A percentile compares a stretch with the other conserved stretches of the same genome.
These are phyloP conservation scores for Haplosporangium sp. DNA, from an alignment of 371 early-diverging fungal species.

Conservation along the genomic window DNA sequence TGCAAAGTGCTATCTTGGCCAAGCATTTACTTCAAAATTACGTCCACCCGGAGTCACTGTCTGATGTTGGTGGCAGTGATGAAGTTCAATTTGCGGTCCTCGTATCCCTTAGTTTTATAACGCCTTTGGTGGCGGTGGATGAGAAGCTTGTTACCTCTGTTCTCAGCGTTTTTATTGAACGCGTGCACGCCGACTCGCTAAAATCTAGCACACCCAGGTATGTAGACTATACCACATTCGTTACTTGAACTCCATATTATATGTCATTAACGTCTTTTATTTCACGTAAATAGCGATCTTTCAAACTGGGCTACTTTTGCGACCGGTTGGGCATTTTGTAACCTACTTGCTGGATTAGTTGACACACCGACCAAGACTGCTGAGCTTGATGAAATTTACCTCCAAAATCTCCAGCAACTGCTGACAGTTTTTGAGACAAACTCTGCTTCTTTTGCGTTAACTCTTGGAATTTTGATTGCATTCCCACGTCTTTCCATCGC, in stretches of 20 bases:
- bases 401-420: conserved; percentile 26
- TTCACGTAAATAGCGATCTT: conserved; percentile 18
- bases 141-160: conserved; percentile 57
- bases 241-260: not conserved
- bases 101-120: conserved; percentile 62
- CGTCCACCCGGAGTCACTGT: conserved; percentile 28
- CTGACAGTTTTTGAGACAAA: conserved; percentile 24
- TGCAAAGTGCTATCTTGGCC: conserved; percentile 41
- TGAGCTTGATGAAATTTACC: conserved; percentile 38
- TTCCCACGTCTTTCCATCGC: conserved; percentile 69
- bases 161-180: conserved; percentile 26
- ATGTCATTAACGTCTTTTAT: not conserved
- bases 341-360: conserved; percentile 57
- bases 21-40: conserved; percentile 40
- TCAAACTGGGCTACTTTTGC: conserved; percentile 60
- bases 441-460: conserved; percentile 34
- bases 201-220: conserved; percentile 25
- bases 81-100: conserved; percentile 71
- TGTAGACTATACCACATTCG: not conserved
- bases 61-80: conserved; percentile 59
- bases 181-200: conserved; percentile 21
- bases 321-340: conserved; percentile 65
- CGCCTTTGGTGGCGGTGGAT: conserved; percentile 60
- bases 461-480: conserved; percentile 39
- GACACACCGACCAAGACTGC: conserved; percentile 64